Percentiles rank a stretch among this genome's conserved stretches.
Evolutionary conservation across 208 protist species (phyloP).

Genomic region (Trypanosoma grayi): DNA sequence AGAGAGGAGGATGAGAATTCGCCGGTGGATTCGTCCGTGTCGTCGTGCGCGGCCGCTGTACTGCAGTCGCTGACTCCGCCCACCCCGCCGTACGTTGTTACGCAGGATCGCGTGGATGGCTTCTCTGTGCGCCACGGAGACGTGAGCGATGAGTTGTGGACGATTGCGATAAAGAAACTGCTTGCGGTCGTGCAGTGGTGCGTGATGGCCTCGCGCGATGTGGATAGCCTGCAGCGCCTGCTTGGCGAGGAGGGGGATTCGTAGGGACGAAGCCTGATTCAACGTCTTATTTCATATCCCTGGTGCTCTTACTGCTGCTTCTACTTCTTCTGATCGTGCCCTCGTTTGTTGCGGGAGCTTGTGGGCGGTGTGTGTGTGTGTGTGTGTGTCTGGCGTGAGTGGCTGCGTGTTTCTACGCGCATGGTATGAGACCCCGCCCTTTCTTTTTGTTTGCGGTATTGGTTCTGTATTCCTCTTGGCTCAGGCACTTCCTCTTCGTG

Average conservation of each 20-base stretch:
- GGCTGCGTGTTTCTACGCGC: neutral
- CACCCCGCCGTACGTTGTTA: constrained; percentile 46
- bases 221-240: constrained; percentile 35
- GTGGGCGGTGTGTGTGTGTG: neutral
- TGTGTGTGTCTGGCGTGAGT: neutral
- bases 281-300: too few relatives aligned
- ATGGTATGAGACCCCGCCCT: neutral
- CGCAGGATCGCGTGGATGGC: constrained; percentile 48
- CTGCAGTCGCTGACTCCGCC: constrained; percentile 6
- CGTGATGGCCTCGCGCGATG: constrained; percentile 45
- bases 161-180: constrained; percentile 77
- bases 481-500: too few relatives aligned
- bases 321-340: neutral
- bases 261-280: neutral
- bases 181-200: constrained; percentile 79
- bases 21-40: neutral
- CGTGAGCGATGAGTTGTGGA: constrained; percentile 66
- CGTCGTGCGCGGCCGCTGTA: neutral
- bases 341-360: neutral
- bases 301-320: neutral
- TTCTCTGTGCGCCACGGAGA: constrained; percentile 60
- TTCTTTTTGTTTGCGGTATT: neutral
- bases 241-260: constrained; percentile 1
- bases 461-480: too few relatives aligned
- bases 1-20: neutral